Base-by-base conservation (phyloP, 192 early-diverging fungal genomes). In the Coemansia aciculifera region DNA sequence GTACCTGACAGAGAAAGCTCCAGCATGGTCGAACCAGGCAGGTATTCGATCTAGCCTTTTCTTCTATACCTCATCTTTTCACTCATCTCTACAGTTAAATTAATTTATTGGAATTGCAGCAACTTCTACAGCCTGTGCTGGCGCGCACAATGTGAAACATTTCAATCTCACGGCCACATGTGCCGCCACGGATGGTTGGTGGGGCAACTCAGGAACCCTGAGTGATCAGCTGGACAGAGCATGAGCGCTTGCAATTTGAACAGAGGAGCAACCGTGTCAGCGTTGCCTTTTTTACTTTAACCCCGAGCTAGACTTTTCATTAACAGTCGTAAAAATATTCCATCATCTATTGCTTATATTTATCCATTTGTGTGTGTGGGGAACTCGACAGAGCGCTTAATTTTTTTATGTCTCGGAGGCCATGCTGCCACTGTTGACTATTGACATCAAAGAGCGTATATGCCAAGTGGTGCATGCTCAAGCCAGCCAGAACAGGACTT, bases 361-460 rank as follows among this genome's bases (percentile, higher is more conserved):
- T 17, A 15, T 24, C 27, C 29, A 54, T 54, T 54, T 15, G 27
- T 29, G 10, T 48, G n/a, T 21, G 46, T 3, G 24, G 51, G 23
- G 6, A n/a, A 17, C 19, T 48, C 19, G 21, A 48, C 46, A 21
- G 19, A 12, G 51, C 51, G 27, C 27, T 15, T 31, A 31, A 11
- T 10, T 54, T 31, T 31, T 15, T 31, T 13, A 42, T 42, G 12
- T 24, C 23, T 19, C 4, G 9, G 17, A 23, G 29, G 23, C 19
- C 49, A 70, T 72, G 74, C 13, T 23, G 17, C 65, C 46, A 27
- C 56, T 37, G 27, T 66, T 81, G 21, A 76, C 70, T 34, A 66
- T 43, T 24, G 79, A 81, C 51, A 70, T 81, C 43, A 81, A 81
- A 37, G 79, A 81, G 44, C 70, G 60, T 39, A 81, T 81, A 60